A percentile compares a stretch with the other conserved stretches of the same genome.
Evolutionary conservation across 2,329 filamentous ascomycete species (phyloP).

Genomic region (Claviceps sorghi): DNA sequence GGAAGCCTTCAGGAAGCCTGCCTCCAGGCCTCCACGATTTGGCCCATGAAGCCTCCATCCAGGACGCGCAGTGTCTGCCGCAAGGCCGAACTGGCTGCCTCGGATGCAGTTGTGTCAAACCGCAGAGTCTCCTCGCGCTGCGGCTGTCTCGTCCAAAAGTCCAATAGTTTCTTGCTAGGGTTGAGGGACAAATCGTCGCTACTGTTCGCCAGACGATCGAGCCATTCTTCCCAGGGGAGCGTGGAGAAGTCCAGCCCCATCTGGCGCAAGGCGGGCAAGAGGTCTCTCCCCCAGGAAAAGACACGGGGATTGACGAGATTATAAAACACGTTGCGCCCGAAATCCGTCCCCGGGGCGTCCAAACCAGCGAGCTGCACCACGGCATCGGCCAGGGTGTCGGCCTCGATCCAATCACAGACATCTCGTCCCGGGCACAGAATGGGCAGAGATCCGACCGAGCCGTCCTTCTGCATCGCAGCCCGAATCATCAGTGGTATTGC

Average conservation of each 20-base stretch:
- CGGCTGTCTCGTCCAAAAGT: constrained; percentile 23
- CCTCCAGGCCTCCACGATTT: not conserved
- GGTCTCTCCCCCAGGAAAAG: constrained; percentile 34
- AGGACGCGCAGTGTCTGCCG: not conserved
- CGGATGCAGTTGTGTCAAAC: not conserved
- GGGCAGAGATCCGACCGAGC: constrained; percentile 25
- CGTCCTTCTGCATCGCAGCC: constrained; percentile 8
- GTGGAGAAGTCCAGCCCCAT: constrained; percentile 28
- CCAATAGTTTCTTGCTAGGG: constrained; percentile 26
- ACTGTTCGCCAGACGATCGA: constrained; percentile 25
- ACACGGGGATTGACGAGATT: constrained; percentile 33
- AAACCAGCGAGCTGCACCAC: constrained; percentile 31
- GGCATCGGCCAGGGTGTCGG: constrained; percentile 22
- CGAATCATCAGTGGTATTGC: constrained; percentile 37
- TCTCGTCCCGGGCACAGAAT: constrained; percentile 4
- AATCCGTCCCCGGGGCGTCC: constrained; percentile 22
- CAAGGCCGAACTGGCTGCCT: not conserved
- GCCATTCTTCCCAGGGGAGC: constrained; percentile 29
- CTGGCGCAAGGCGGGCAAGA: constrained; percentile 30
- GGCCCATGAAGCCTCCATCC: not conserved
- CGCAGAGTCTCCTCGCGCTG: not conserved
- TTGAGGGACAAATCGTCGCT: constrained; percentile 29
- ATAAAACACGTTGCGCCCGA: constrained; percentile 19
- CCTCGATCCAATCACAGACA: not conserved
- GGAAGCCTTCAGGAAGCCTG: not conserved